Conservation (phyloP, 352 stramenopile genomes). For the Peronospora destructor region DNA sequence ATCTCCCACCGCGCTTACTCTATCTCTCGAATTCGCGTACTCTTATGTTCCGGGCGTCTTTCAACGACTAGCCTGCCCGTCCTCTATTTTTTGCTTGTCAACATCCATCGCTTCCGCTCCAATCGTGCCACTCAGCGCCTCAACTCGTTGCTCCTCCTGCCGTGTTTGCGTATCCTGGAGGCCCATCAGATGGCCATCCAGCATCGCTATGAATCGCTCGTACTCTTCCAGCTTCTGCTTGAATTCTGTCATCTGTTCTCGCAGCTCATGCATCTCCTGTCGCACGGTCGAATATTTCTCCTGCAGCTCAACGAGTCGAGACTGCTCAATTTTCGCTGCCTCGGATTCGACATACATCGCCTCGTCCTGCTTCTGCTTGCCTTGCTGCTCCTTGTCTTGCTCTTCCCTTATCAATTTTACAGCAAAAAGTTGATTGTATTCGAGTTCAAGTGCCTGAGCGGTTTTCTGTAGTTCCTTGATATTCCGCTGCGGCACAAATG, state of each 20-base stretch:
- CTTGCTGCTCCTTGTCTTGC: slow-evolving; percentile 1
- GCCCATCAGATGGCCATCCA: slow-evolving; percentile 38
- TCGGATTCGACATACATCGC: slow-evolving; percentile 15
- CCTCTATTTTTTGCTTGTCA: too few species aligned
- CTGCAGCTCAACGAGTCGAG: slow-evolving; percentile 26
- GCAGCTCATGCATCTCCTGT: slow-evolving; percentile 36
- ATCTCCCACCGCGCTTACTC: too few species aligned
- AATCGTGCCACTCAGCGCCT: slow-evolving; percentile 2
- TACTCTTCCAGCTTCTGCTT: slow-evolving; percentile 45
- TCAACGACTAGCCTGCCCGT: too few species aligned
- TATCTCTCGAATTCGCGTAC: too few species aligned
- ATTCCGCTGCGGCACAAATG: slow-evolving; percentile 20
- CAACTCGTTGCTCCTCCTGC: slow-evolving; percentile 17
- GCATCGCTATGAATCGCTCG: slow-evolving; percentile 42
- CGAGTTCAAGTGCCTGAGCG: slow-evolving; percentile 28
- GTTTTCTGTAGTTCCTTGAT: slow-evolving; percentile 34
- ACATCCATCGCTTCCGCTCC: too few species aligned
- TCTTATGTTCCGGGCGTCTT: too few species aligned
- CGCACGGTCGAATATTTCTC: slow-evolving; percentile 37
- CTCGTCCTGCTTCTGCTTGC: slow-evolving; percentile 13
- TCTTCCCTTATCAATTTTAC: slow-evolving; percentile 25
- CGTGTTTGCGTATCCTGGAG: slow-evolving; percentile 28
- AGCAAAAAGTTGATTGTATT: slow-evolving; percentile 36
- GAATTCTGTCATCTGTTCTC: slow-evolving; percentile 35
- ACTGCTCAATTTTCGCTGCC: slow-evolving; percentile 25